These are phyloP conservation scores for Gossypium stocksii DNA, from an alignment of 345 rosid species.

Conservation along the genomic window DNA sequence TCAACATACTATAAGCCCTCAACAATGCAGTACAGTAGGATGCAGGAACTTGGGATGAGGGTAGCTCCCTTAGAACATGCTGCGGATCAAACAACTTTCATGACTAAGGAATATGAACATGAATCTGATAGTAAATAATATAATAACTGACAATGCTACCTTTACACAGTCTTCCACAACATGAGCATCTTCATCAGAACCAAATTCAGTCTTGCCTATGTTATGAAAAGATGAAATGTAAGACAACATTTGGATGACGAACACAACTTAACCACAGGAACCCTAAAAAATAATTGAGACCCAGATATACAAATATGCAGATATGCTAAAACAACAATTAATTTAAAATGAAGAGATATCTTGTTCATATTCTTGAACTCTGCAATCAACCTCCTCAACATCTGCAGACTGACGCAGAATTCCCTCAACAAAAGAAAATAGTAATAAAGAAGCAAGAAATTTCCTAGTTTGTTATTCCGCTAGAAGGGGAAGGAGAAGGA, in stretches of 20 bases:
- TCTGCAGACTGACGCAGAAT: conserved; percentile 91
- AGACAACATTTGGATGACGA: conserved; percentile 13
- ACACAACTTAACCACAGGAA: no score
- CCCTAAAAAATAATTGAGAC: conserved; percentile 18
- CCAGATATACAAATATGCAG: neutral
- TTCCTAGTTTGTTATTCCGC: neutral
- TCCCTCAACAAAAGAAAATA: conserved; percentile 52
- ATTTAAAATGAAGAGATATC: conserved; percentile 40
- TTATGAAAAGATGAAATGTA: conserved; percentile 14
- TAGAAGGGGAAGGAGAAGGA: no score
- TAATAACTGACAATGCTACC: conserved; percentile 39
- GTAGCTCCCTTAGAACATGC: conserved; percentile 96
- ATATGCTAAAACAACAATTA: conserved; percentile 16
- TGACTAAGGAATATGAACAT: conserved; percentile 24
- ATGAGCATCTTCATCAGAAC: conserved; percentile 89
- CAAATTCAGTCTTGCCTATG: conserved; percentile 83
- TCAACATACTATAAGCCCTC: conserved; percentile 84
- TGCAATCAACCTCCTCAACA: conserved; percentile 93
- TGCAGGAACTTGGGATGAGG: conserved; percentile 97
- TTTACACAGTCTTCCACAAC: conserved; percentile 97
- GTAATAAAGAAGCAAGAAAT: neutral
- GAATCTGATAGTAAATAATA: conserved; percentile 12
- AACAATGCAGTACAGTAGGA: conserved; percentile 93
- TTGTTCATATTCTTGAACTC: conserved; percentile 93
- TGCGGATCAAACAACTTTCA: conserved; percentile 34